A percentile compares a stretch with the other conserved stretches of the same genome.
Conservation (phyloP, 2,329 filamentous ascomycete genomes). For the Fusarium brevicatenulatum region DNA sequence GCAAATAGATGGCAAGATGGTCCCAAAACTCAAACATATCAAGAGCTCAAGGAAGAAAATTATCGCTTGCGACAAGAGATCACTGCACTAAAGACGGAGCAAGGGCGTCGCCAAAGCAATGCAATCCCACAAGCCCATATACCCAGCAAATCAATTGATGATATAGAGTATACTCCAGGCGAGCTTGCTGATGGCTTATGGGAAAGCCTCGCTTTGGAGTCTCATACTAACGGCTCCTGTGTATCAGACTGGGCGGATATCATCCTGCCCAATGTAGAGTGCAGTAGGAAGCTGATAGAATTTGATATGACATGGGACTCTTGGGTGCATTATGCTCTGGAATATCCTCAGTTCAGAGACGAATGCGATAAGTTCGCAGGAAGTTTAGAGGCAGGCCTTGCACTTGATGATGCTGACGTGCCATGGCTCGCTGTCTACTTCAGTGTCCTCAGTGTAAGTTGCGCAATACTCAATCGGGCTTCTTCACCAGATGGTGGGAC, state of each 20-base stretch:
- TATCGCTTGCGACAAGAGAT: neutral
- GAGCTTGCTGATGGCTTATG: neutral
- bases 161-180: neutral
- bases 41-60: neutral
- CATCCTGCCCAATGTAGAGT: neutral
- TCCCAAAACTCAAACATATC: neutral
- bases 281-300: neutral
- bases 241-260: neutral
- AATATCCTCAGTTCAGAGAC: neutral
- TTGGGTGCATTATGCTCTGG: neutral
- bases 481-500: rapidly evolving
- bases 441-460: neutral
- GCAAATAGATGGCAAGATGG: neutral
- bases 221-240: rapidly evolving
- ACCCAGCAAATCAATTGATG: neutral
- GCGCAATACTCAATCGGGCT: rapidly evolving
- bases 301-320: neutral
- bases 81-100: rapidly evolving
- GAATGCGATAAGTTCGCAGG: neutral
- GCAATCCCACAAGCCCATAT: neutral
- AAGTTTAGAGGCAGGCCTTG: neutral
- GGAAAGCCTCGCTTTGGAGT: neutral
- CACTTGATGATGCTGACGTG: neutral
- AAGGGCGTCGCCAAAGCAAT: neutral
- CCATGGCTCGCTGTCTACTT: neutral